Evolutionary conservation across 371 early-diverging fungal species (phyloP), one percentile per base, ranked within the genome.

Genomic region (Cokeromyces recurvatus): DNA sequence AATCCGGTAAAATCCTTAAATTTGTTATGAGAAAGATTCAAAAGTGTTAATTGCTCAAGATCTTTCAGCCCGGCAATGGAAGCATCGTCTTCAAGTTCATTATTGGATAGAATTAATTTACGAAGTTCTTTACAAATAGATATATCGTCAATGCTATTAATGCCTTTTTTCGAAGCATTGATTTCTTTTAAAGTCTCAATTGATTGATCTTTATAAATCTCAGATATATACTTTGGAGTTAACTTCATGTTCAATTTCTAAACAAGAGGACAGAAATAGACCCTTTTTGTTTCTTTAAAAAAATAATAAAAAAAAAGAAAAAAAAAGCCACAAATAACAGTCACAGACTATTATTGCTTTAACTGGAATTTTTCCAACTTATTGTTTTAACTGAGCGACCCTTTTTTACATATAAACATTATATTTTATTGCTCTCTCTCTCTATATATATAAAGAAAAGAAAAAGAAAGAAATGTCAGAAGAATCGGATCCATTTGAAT

Each of bases 401-500:
- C n/a, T n/a, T n/a, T n/a, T n/a, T n/a, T n/a, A n/a, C n/a, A n/a
- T n/a, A n/a, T n/a, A n/a, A n/a, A n/a, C n/a, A n/a, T n/a, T n/a
- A n/a, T n/a, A n/a, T n/a, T n/a, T n/a, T n/a, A n/a, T n/a, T n/a
- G n/a, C n/a, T n/a, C n/a, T n/a, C n/a, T n/a, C n/a, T n/a, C n/a
- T n/a, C n/a, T n/a, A n/a, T n/a, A n/a, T n/a, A n/a, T n/a, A n/a
- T n/a, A n/a, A n/a, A n/a, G n/a, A n/a, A n/a, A n/a, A n/a, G n/a
- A n/a, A n/a, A n/a, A n/a, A n/a, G n/a, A n/a, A n/a, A n/a, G n/a
- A n/a, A n/a, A n/a, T 68, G 68, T 51, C 61, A 27, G 64, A 57
- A 37, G 83, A 82, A 27, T 74, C 78, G n/a, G 89, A 88, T 59
- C 87, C 87, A 0, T 89, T 89, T 43, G 87, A 87, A 68, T 86